Conservation (phyloP, 2,329 filamentous ascomycete species). For the Aspergillus quadrilineatus region DNA sequence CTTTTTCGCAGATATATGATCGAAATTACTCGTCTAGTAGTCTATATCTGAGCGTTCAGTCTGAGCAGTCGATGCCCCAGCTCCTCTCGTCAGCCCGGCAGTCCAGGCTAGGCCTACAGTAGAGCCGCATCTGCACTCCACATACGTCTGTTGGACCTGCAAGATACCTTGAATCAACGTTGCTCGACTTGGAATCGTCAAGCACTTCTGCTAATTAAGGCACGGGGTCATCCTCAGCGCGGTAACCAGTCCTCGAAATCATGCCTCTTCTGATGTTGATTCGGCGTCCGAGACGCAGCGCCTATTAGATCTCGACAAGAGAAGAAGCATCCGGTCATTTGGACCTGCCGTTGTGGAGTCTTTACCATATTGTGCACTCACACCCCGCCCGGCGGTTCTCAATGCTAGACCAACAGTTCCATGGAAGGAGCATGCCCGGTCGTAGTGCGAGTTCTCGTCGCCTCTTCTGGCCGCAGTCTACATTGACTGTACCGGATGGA, state of each 20-base stretch:
- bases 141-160: not conserved
- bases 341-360: constrained; percentile 75
- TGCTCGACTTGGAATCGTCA: constrained; percentile 3
- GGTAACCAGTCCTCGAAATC: constrained; percentile 5
- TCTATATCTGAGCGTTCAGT: not conserved
- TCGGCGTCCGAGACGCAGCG: constrained; percentile 12
- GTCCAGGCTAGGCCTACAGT: not conserved
- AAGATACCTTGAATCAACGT: constrained; percentile 4
- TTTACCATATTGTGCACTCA: constrained; percentile 77
- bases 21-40: not conserved
- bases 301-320: constrained; percentile 12
- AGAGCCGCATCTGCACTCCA: constrained; percentile 8
- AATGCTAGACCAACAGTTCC: constrained; percentile 81
- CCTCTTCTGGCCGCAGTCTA: constrained; percentile 74
- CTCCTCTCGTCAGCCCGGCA: constrained; percentile 1
- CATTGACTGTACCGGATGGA: constrained; percentile 78
- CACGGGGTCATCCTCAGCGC: not conserved
- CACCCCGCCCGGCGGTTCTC: constrained; percentile 58
- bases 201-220: not conserved
- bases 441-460: constrained; percentile 71
- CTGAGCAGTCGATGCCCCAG: not conserved
- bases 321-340: constrained; percentile 73
- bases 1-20: not conserved
- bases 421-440: constrained; percentile 72
- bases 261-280: not conserved